Evolutionary conservation across 257 asterid genomes (phyloP).

Genomic region (Plantago elongata): DNA sequence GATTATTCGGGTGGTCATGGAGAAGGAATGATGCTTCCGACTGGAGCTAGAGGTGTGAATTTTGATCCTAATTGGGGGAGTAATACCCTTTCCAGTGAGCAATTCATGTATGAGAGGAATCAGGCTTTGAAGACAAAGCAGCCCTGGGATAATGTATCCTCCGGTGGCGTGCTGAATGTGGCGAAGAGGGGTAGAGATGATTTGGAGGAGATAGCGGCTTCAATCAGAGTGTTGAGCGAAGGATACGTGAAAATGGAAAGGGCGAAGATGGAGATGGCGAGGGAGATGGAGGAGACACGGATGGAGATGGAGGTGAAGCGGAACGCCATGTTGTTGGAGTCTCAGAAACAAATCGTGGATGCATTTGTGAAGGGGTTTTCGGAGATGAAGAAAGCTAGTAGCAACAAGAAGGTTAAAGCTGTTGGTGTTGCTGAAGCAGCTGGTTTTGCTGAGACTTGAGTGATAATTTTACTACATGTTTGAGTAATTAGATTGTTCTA

Average conservation of each 20-base stretch:
- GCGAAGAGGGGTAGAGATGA: constrained; percentile 51
- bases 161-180: constrained; percentile 26
- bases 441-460: constrained; percentile 25
- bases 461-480: background rate
- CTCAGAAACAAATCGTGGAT: constrained; percentile 82
- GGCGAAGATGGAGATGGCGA: constrained; percentile 87
- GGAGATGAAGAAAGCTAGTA: constrained; percentile 51
- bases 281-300: constrained; percentile 75
- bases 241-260: constrained; percentile 78
- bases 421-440: constrained; percentile 15
- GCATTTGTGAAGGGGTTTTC: constrained; percentile 62
- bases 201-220: constrained; percentile 59
- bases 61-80: constrained; percentile 20
- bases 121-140: constrained; percentile 30
- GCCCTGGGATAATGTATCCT: constrained; percentile 21
- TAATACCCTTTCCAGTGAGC: constrained; percentile 27
- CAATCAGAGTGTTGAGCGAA: constrained; percentile 70
- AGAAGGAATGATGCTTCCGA: constrained; percentile 31
- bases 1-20: constrained; percentile 28
- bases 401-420: constrained; percentile 38
- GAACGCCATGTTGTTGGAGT: constrained; percentile 67
- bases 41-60: constrained; percentile 30
- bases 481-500: background rate
- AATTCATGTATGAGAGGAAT: constrained; percentile 28
- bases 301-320: constrained; percentile 96